phyloP scores from a whole-genome alignment of 1,284 basidiomycete species.

The Neolentinus lepideus region DNA sequence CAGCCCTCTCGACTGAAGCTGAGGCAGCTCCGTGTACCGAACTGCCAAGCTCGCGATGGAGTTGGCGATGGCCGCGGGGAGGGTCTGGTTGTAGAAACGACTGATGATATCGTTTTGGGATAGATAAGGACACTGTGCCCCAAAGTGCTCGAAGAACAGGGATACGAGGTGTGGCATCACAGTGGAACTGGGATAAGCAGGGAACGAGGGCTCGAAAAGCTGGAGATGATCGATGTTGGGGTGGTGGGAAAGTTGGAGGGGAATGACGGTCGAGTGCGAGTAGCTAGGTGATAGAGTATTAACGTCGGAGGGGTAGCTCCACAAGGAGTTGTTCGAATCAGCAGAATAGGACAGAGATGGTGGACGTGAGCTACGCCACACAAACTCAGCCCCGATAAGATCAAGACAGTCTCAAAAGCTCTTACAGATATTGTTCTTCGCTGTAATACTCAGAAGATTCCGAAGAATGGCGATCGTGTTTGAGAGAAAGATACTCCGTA shows the following conservation, averaged over 20 bases:
- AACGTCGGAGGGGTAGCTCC: not conserved
- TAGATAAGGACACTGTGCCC: not conserved
- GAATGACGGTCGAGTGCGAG: not conserved
- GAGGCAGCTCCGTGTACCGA: not conserved
- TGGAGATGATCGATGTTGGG: not conserved
- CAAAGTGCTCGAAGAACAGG: not conserved
- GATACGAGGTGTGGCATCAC: constrained; percentile 1
- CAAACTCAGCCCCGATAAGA: not conserved
- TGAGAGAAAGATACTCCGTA: not conserved
- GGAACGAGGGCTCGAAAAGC: not conserved
- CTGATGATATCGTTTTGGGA: not conserved
- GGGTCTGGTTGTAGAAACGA: not conserved
- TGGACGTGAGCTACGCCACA: not conserved
- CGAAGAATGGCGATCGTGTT: not conserved
- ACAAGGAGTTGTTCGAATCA: not conserved
- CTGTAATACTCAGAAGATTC: not conserved
- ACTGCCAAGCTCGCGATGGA: not conserved
- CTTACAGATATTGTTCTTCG: not conserved
- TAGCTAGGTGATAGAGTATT: not conserved
- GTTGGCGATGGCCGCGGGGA: not conserved
- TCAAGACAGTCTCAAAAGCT: not conserved
- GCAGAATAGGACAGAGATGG: not conserved
- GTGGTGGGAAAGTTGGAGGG: not conserved
- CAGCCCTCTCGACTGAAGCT: not conserved
- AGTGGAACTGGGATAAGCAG: not conserved